Conservation (phyloP, 306 rosid species). For the Fragaria iinumae region DNA sequence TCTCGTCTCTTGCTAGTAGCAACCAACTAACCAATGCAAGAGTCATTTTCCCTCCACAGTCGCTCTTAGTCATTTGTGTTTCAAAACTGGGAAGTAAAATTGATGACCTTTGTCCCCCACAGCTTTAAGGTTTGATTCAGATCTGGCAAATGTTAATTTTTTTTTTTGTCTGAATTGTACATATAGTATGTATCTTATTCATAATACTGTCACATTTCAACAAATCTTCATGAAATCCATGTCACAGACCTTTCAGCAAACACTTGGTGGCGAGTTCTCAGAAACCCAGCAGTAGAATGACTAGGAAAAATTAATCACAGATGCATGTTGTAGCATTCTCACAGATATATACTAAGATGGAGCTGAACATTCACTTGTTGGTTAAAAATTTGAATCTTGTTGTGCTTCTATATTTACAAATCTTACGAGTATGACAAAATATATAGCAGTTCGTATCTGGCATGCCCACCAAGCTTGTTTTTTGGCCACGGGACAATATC, state of each 20-base stretch:
- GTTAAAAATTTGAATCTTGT: neutral
- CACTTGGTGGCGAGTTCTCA: neutral
- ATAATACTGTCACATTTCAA: neutral
- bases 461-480: neutral
- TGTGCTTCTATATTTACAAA: neutral
- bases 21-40: neutral
- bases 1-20: neutral
- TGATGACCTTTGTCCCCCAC: slow-evolving; percentile 8
- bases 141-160: neutral
- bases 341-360: neutral
- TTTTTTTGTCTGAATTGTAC: neutral
- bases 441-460: neutral
- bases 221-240: neutral
- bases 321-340: neutral
- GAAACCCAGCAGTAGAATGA: neutral
- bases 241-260: neutral
- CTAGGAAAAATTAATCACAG: neutral
- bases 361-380: neutral
- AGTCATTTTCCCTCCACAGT: neutral
- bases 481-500: neutral
- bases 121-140: slow-evolving; percentile 1
- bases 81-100: slow-evolving; percentile 4
- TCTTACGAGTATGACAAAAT: neutral
- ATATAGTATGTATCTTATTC: neutral
- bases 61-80: neutral